Percentiles rank a stretch among this genome's conserved stretches.
These are phyloP conservation scores for Globisporangium irregulare DNA, from an alignment of 352 stramenopile genomes.

Conservation along the genomic window DNA sequence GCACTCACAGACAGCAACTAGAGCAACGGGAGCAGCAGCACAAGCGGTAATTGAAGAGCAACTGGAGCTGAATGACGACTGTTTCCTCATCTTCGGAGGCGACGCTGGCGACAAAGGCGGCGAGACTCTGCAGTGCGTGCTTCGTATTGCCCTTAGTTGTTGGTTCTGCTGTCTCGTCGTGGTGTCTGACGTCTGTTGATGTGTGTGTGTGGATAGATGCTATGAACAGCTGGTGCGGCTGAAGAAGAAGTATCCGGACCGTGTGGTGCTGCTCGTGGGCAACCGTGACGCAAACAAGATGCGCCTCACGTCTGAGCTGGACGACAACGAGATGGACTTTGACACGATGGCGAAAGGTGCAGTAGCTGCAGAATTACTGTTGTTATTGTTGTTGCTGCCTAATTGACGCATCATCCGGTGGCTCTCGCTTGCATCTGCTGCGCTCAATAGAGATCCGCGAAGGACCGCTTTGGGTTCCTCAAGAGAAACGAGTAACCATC, in stretches of 20 bases:
- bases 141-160: background rate
- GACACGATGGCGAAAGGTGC: constrained; percentile 54
- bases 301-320: constrained; percentile 78
- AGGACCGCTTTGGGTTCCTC: constrained; percentile 63
- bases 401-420: background rate
- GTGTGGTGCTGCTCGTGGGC: constrained; percentile 90
- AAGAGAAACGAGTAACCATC: constrained; percentile 52
- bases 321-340: constrained; percentile 68
- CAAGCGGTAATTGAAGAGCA: constrained; percentile 28
- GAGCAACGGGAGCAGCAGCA: background rate
- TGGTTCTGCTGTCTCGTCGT: background rate
- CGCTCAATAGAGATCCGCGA: constrained; percentile 53
- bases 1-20: background rate
- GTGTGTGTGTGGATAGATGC: constrained; percentile 33
- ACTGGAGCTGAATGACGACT: constrained; percentile 65
- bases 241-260: constrained; percentile 84
- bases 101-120: constrained; percentile 90
- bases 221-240: constrained; percentile 83
- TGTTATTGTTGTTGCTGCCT: background rate
- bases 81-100: constrained; percentile 88
- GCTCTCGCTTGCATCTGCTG: background rate
- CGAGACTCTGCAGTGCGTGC: constrained; percentile 73
- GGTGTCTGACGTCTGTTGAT: background rate
- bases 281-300: constrained; percentile 96
- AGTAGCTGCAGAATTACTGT: background rate